A percentile compares a stretch with the other conserved stretches of the same genome.
Evolutionary conservation across 371 early-diverging fungal species (phyloP).

Genomic region (Rhizopus microsporus): DNA sequence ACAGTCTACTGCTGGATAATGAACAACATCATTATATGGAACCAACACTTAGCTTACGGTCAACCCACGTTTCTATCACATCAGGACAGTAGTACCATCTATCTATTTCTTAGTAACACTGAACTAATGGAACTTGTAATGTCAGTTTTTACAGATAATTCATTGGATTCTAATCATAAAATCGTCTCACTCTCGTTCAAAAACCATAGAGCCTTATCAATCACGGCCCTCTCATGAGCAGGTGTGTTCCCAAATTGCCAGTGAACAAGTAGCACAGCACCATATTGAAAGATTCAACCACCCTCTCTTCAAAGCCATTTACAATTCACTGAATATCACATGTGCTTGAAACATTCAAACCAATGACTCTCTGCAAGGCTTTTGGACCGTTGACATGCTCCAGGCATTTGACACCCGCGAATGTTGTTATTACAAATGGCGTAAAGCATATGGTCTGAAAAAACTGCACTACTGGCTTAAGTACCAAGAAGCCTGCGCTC

Average conservation of each 20-base stretch:
- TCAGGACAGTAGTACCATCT: background rate
- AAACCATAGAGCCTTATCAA: background rate
- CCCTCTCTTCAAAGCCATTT: background rate
- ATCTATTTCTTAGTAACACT: background rate
- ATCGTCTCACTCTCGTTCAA: background rate
- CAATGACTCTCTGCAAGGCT: background rate
- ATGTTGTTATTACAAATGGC: slow-evolving; percentile 11
- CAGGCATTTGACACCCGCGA: background rate
- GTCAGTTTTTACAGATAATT: slow-evolving; percentile 2
- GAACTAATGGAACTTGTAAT: background rate
- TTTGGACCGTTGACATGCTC: slow-evolving; percentile 4
- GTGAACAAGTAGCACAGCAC: background rate
- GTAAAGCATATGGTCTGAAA: slow-evolving; percentile 7
- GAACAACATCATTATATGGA: background rate
- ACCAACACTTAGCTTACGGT: slow-evolving; percentile 8
- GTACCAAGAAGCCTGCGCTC: slow-evolving; percentile 18
- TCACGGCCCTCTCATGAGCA: background rate
- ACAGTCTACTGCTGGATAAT: background rate
- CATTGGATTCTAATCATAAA: slow-evolving; percentile 1
- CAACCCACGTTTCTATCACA: background rate
- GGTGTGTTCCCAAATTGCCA: background rate
- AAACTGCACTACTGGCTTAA: slow-evolving; percentile 10
- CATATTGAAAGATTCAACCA: background rate
- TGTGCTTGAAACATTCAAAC: background rate
- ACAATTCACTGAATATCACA: background rate